Evolutionary conservation across 805 yeast genomes (phyloP), one percentile per base, ranked within the genome.

Genomic region (Barnettozyma sp.): DNA sequence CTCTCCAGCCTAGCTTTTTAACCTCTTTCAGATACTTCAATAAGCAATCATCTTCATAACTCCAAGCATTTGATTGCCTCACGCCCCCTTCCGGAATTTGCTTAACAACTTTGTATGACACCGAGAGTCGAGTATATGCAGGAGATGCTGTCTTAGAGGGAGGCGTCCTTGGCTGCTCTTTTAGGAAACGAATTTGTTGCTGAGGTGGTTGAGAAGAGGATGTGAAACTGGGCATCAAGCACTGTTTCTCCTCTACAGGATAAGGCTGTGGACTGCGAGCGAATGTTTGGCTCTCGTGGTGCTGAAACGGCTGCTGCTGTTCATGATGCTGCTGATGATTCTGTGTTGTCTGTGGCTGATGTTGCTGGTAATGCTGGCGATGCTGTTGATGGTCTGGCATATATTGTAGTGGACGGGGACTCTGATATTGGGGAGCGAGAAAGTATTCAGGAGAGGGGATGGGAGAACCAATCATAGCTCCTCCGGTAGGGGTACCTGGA

Each of bases 1-100:
- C 87, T 55, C 82, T 69, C 88, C 88, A 80, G 2, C 87, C 87
- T 37, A 79, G 61, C 51, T 76, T 78, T 50, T 72, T 75, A 41
- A 68, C 73, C 48, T 81, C 87, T 55, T 80, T 80, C 46, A 80
- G 62, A 44, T 73, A 73, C 33, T 82, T 63, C 37, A 78, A 58
- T 13, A 78, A 53, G 31, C 66, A 59, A 48, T 78, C 86, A 45
- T 78, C 85, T 41, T 71, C 71, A n/a, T 76, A 71, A 10, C 77
- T 68, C 86, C 86, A 78, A 1, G 82, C 57, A 29, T 49, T 50
- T 21, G 49, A 44, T 30, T 52, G 55, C 30, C 54, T 42, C 4
- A 29, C 24, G 6, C 22, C 22, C n/a, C 23, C 22, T 5, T 8
- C 7, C 8, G 13, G 19, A n/a, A 14, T 32, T 11, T 42, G 44